These are phyloP conservation scores for Coemansia sp. DNA, from an alignment of 192 early-diverging fungal genomes.

Conservation along the genomic window DNA sequence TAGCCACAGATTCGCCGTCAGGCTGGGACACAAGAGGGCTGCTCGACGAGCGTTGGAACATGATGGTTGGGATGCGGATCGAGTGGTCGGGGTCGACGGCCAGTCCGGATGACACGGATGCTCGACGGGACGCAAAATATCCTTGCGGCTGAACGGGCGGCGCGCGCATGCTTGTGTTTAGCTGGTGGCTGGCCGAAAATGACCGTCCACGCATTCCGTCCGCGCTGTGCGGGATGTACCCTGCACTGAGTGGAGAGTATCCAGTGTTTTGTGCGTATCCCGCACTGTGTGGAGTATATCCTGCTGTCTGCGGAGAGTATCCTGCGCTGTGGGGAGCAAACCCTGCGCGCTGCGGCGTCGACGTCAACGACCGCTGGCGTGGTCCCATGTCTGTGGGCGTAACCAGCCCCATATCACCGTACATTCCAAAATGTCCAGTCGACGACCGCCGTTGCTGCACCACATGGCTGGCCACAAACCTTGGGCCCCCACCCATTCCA, in stretches of 20 bases:
- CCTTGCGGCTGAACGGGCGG: slow-evolving; percentile 16
- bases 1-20: slow-evolving; percentile 26
- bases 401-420: background rate
- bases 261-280: too few species aligned
- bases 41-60: slow-evolving; percentile 28
- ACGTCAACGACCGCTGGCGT: background rate
- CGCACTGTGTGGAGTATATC: too few species aligned
- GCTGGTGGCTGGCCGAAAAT: slow-evolving; percentile 37
- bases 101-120: slow-evolving; percentile 42
- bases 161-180: slow-evolving; percentile 33
- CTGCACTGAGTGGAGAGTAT: too few species aligned
- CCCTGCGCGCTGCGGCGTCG: background rate
- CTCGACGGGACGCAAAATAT: slow-evolving; percentile 51
- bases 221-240: slow-evolving; percentile 18
- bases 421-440: background rate
- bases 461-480: background rate
- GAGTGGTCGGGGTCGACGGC: slow-evolving; percentile 49
- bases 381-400: background rate
- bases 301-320: slow-evolving; percentile 4
- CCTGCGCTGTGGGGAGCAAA: background rate
- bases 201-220: slow-evolving; percentile 31
- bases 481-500: background rate
- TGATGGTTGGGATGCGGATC: slow-evolving; percentile 48
- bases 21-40: background rate
- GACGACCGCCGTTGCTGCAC: background rate